Base-by-base conservation (phyloP, 2,329 filamentous ascomycete species). In the Penicillium paneum region DNA sequence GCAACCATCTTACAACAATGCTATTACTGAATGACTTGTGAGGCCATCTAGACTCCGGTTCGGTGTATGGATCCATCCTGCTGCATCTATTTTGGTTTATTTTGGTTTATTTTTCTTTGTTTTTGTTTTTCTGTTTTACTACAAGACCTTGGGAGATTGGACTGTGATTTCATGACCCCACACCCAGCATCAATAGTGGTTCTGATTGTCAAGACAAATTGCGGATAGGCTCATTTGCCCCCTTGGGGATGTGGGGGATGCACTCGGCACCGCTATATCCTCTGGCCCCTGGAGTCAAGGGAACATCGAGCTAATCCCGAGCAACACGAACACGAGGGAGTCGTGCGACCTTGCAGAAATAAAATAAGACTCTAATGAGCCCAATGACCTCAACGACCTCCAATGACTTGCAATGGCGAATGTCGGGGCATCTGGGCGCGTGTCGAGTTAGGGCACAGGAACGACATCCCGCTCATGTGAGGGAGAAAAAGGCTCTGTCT, bases 291-390 rank as follows among this genome's bases (percentile, higher is more conserved):
- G 45, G 58, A 57, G 49, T 52, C 47, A 47, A 17, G n/a, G 26
- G 21, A 40, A 41, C 41, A 39, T 47, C 3, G 42, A 47, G 39
- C 44, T 45, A 49, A 60, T 45, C 17, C 54, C 28, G 46, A 40
- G 42, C 50, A 55, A 59, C 62, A 64, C 62, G 62, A 55, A 59
- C 62, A 64, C 62, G 62, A 64, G 61, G 61, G 49, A 55, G n/a
- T 38, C 7, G 39, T 43, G 46, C 31, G 24, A 57, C 61, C 56
- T 64, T 58, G 54, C 61, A 64, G 52, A 8, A 56, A 42, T 29
- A 34, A 35, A 50, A 48, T 21, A 29, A 35, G 29, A 40, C 4
- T 26, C 21, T 4, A 40, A 26, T 40, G 15, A 19, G 21, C 41
- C 15, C 13, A 44, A 21, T 32, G 8, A 44, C 42, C 39, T 28